Percentiles rank a stretch among this genome's conserved stretches.
These are phyloP conservation scores for Oryza glumipatula DNA, from an alignment of 176 grass and related monocot genomes.

Conservation along the genomic window DNA sequence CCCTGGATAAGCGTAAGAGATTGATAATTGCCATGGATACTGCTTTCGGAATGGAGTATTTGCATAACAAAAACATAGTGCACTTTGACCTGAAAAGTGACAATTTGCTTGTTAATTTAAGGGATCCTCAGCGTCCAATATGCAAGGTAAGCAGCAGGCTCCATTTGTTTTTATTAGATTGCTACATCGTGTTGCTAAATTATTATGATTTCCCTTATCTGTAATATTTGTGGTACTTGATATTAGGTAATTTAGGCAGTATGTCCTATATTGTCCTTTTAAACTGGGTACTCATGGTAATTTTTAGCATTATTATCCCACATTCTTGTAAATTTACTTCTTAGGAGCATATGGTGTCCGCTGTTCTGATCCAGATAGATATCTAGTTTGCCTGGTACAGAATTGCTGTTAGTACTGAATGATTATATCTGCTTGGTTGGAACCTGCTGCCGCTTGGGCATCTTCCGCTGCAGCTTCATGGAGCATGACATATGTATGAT, in stretches of 20 bases:
- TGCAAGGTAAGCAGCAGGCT: conserved; percentile 72
- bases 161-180: conserved; percentile 5
- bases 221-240: background rate
- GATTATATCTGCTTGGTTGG: background rate
- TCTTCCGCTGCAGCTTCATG: background rate
- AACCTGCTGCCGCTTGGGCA: conserved; percentile 3
- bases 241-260: background rate
- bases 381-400: conserved; percentile 17
- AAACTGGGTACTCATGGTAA: background rate
- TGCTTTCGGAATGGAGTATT: conserved; percentile 99
- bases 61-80: conserved; percentile 96
- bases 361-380: background rate
- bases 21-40: conserved; percentile 98
- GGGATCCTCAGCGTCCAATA: conserved; percentile 98
- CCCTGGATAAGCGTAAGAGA: conserved; percentile 69
- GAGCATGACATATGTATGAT: background rate
- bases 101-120: conserved; percentile 98
- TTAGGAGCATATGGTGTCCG: background rate
- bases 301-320: background rate
- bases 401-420: conserved; percentile 6
- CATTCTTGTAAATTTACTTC: background rate
- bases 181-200: conserved; percentile 16
- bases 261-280: conserved; percentile 16
- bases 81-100: conserved; percentile 99
- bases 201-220: background rate